Conservation (phyloP, 139 green algal genomes). For the Chlorella sp. region DNA sequence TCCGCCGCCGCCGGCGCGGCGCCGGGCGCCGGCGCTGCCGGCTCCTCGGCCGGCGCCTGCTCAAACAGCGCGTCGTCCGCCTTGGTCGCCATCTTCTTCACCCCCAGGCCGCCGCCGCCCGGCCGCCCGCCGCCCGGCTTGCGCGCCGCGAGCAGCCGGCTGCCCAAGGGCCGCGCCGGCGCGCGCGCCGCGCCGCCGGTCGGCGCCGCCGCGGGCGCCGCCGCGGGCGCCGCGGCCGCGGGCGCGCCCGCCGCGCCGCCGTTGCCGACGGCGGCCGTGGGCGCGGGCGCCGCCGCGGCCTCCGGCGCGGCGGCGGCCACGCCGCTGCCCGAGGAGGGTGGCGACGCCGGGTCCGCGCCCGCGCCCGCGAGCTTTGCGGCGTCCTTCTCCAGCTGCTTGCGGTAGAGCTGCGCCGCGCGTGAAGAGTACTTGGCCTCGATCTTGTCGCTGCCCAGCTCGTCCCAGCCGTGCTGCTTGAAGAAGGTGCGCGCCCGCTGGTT, state of each 20-base stretch:
- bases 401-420: slow-evolving; percentile 90
- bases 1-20: not conserved
- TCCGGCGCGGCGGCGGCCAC: slow-evolving; percentile 19
- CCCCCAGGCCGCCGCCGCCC: slow-evolving; percentile 72
- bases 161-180: slow-evolving; percentile 35
- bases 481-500: slow-evolving; percentile 89
- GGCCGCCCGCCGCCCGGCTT: slow-evolving; percentile 21
- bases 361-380: slow-evolving; percentile 50
- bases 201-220: not conserved
- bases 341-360: not conserved
- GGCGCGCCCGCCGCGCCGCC: not conserved
- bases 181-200: not conserved
- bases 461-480: slow-evolving; percentile 99
- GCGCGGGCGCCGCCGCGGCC: slow-evolving; percentile 1
- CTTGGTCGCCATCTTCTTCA: slow-evolving; percentile 84
- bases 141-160: slow-evolving; percentile 19
- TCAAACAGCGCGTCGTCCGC: slow-evolving; percentile 85
- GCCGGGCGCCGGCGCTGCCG: slow-evolving; percentile 1
- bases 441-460: slow-evolving; percentile 84
- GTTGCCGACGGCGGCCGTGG: slow-evolving; percentile 8
- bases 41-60: slow-evolving; percentile 50
- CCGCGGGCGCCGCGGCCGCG: not conserved
- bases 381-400: slow-evolving; percentile 89
- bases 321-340: not conserved
- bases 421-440: slow-evolving; percentile 97